These are phyloP conservation scores for Pisolithus albus DNA, from an alignment of 768 basidiomycete species.

Conservation along the genomic window DNA sequence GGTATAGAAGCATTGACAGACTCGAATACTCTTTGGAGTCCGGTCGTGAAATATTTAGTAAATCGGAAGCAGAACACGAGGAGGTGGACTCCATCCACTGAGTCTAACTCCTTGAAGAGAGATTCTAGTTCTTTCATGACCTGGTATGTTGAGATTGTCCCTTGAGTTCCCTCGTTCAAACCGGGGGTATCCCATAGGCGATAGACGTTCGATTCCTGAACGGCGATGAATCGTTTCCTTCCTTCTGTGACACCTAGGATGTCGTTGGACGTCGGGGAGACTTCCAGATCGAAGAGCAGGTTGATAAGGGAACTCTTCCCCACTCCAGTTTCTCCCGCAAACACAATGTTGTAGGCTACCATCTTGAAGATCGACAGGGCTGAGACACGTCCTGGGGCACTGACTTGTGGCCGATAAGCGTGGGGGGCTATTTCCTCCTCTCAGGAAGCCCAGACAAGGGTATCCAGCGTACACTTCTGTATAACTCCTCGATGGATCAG, in stretches of 20 bases:
- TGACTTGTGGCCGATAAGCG: too few species aligned
- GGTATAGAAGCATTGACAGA: neutral
- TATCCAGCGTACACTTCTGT: too few species aligned
- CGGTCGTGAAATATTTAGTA: neutral
- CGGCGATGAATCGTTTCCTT: neutral
- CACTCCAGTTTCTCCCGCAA: neutral
- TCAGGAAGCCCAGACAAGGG: neutral
- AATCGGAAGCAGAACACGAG: constrained; percentile 1
- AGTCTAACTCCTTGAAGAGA: neutral
- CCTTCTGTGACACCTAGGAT: neutral
- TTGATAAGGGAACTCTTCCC: neutral
- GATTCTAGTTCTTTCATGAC: neutral
- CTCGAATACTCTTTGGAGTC: neutral
- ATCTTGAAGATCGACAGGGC: neutral
- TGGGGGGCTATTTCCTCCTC: too few species aligned
- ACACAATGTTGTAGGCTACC: neutral
- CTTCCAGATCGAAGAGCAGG: neutral
- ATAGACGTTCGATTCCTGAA: neutral
- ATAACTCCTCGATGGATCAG: too few species aligned
- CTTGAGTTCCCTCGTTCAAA: neutral
- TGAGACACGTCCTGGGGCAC: neutral
- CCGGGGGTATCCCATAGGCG: neutral
- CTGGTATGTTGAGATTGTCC: neutral
- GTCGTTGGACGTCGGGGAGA: neutral
- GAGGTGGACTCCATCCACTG: neutral